These are phyloP conservation scores for Chytriomyces hyalinus DNA, from an alignment of 192 early-diverging fungal genomes.

Conservation along the genomic window DNA sequence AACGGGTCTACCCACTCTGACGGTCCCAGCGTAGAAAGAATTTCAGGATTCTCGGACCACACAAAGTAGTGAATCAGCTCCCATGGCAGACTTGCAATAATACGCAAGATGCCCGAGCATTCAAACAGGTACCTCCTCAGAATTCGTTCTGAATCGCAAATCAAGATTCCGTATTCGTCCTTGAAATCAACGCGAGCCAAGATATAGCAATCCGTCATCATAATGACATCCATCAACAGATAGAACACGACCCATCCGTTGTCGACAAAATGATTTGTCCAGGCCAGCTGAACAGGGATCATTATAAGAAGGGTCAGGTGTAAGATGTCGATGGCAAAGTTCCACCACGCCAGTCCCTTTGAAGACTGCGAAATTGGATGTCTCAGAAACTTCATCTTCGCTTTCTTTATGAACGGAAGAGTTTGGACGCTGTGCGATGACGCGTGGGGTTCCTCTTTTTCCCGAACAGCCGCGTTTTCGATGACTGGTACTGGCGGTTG, in stretches of 20 bases:
- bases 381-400: not conserved
- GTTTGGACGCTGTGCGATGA: not conserved
- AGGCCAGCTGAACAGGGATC: constrained; percentile 36
- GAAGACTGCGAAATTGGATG: not conserved
- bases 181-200: constrained; percentile 24
- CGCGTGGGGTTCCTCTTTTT: not conserved
- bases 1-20: constrained; percentile 2
- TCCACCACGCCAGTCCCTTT: constrained; percentile 17
- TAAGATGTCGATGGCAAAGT: constrained; percentile 25
- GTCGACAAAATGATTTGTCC: constrained; percentile 33
- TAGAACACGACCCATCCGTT: constrained; percentile 29
- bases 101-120: constrained; percentile 14
- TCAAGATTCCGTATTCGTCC: constrained; percentile 40
- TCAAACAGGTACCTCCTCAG: constrained; percentile 23
- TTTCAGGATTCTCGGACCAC: not conserved
- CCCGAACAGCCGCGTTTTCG: not conserved
- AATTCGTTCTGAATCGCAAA: constrained; percentile 15
- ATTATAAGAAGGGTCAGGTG: constrained; percentile 31
- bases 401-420: not conserved
- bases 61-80: constrained; percentile 25
- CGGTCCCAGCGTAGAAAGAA: not conserved
- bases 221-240: constrained; percentile 29
- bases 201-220: constrained; percentile 35
- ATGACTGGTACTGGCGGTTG: too few species aligned
- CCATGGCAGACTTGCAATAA: constrained; percentile 34